These are phyloP conservation scores for Manihot esculenta DNA, from an alignment of 441 rosid species.

Conservation along the genomic window DNA sequence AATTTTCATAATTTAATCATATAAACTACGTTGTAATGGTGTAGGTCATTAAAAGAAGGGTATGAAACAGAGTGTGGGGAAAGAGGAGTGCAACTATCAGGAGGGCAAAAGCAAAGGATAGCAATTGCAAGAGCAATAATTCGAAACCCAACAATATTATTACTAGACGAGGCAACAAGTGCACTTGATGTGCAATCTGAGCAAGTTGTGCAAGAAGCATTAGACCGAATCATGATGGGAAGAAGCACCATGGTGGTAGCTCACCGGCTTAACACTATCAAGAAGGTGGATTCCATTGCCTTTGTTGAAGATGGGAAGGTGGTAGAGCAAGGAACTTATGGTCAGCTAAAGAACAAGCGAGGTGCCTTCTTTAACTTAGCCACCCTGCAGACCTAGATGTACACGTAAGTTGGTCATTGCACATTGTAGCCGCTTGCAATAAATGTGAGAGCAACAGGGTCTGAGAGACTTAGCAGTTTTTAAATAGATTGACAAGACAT, in stretches of 20 bases:
- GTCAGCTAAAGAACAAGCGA: constrained; percentile 47
- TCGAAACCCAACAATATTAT: constrained; percentile 53
- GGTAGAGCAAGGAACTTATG: constrained; percentile 59
- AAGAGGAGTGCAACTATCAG: constrained; percentile 84
- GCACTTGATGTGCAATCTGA: constrained; percentile 83
- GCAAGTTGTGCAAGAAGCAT: constrained; percentile 71
- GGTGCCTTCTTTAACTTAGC: constrained; percentile 70
- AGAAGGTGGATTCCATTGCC: constrained; percentile 60
- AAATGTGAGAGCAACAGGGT: too few relatives aligned
- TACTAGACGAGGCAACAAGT: constrained; percentile 86
- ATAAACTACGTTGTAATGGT: background rate
- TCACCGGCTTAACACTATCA: constrained; percentile 73
- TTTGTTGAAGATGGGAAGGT: constrained; percentile 66
- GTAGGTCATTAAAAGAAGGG: constrained; percentile 66
- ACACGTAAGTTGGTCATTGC: too few relatives aligned
- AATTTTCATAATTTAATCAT: too few relatives aligned
- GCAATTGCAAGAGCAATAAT: constrained; percentile 82
- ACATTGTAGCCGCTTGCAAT: too few relatives aligned
- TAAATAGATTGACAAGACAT: too few relatives aligned
- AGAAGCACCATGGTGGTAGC: constrained; percentile 74
- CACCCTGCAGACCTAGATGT: constrained; percentile 31
- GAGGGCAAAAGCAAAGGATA: constrained; percentile 83
- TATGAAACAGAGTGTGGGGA: constrained; percentile 82
- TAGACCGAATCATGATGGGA: constrained; percentile 68
- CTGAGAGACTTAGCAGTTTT: too few relatives aligned